Percentiles rank a stretch among this genome's conserved stretches.
Evolutionary conservation across 2,329 filamentous ascomycete genomes (phyloP).

Genomic region (Phialemonium atrogriseum): DNA sequence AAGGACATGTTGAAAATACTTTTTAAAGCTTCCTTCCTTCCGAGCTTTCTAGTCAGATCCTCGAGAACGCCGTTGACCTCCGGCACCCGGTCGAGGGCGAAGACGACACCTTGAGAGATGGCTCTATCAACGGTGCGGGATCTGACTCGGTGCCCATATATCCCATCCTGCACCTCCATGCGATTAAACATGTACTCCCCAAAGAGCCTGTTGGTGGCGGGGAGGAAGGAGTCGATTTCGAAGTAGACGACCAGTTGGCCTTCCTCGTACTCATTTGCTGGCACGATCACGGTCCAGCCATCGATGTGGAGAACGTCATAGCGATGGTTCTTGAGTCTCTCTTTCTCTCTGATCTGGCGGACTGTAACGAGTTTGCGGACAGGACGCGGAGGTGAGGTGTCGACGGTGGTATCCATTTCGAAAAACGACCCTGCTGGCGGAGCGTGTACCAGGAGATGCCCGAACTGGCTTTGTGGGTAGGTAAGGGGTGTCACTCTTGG

Average conservation of each 20-base stretch:
- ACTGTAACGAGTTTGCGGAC: conserved; percentile 25
- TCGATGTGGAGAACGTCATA: conserved; percentile 14
- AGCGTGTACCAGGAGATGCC: no score
- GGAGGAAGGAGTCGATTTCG: conserved; percentile 24
- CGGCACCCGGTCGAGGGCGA: conserved; percentile 11
- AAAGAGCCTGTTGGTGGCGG: conserved; percentile 10
- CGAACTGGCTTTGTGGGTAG: no score
- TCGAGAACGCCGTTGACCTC: conserved; percentile 10
- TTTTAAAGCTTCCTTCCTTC: conserved; percentile 5
- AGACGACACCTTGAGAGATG: conserved; percentile 21
- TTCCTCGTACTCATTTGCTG: conserved; percentile 5
- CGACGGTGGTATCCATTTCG: no score
- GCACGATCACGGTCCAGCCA: conserved; percentile 18
- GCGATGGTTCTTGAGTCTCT: conserved; percentile 6
- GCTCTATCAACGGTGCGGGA: conserved; percentile 9
- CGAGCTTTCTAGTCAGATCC: conserved; percentile 9
- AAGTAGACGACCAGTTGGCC: conserved; percentile 21
- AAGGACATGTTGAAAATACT: conserved; percentile 15
- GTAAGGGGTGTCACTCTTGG: no score
- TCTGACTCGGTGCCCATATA: conserved; percentile 16
- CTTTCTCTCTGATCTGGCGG: conserved; percentile 12
- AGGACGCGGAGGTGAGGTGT: no score
- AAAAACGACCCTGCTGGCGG: no score
- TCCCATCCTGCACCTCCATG: no score
- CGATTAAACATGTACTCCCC: conserved; percentile 12